A percentile compares a stretch with the other conserved stretches of the same genome.
These are phyloP conservation scores for Aspergillus nomiae DNA, from an alignment of 2,329 filamentous ascomycete species.

Conservation along the genomic window DNA sequence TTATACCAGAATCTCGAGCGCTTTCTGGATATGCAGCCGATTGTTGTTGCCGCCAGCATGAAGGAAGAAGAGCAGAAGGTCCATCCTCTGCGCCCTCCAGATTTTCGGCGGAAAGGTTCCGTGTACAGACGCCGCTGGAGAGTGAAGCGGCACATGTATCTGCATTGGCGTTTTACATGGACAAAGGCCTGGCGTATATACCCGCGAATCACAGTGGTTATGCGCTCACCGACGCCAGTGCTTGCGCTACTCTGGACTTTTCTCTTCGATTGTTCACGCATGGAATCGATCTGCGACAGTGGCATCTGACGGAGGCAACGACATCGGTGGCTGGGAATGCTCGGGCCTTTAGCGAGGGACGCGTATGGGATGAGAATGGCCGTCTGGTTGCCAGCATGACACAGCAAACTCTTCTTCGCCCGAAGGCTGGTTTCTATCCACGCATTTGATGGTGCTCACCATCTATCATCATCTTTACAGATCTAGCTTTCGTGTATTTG, in stretches of 20 bases:
- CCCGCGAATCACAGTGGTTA: constrained; percentile 7
- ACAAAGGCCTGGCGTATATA: constrained; percentile 8
- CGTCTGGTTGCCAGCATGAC: constrained; percentile 52
- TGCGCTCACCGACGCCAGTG: constrained; percentile 44
- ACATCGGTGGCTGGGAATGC: constrained; percentile 39
- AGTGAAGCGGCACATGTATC: constrained; percentile 2
- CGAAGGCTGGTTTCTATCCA: background rate
- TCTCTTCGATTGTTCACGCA: constrained; percentile 48
- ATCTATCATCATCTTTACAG: background rate
- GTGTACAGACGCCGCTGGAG: background rate
- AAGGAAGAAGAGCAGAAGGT: background rate
- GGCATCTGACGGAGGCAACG: constrained; percentile 38
- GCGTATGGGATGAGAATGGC: constrained; percentile 50
- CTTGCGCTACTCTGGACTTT: constrained; percentile 55
- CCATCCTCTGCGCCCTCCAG: background rate
- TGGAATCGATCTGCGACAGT: constrained; percentile 41
- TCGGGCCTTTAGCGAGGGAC: constrained; percentile 48
- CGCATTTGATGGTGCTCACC: background rate
- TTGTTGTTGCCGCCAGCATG: background rate
- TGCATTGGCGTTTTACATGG: constrained; percentile 6
- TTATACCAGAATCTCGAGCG: background rate
- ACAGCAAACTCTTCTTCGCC: constrained; percentile 43
- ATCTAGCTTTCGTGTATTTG: background rate
- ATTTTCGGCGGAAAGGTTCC: constrained; percentile 2
- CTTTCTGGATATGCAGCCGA: background rate